These are phyloP conservation scores for Schoenoplectus tabernaemontani DNA, from an alignment of 202 grass and related monocot genomes.

Conservation along the genomic window DNA sequence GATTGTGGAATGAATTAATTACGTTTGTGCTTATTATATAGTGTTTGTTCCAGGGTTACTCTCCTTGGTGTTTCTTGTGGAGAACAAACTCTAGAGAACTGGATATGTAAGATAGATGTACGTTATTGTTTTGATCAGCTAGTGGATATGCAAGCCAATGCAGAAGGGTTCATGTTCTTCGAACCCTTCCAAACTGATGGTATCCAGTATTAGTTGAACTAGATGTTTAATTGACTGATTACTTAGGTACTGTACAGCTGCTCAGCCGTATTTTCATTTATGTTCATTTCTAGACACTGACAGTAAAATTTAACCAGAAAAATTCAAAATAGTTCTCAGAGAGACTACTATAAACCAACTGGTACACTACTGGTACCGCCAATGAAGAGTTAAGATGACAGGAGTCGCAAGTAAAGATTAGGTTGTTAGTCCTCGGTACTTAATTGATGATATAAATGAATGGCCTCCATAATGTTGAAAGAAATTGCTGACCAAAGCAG, in stretches of 20 bases:
- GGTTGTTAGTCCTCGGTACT: not conserved
- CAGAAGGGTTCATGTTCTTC: not conserved
- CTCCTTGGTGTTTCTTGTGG: conserved; percentile 14
- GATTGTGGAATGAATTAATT: not conserved
- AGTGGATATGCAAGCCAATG: not conserved
- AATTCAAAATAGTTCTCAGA: not conserved
- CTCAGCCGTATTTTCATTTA: too few relatives aligned
- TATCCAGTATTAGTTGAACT: not conserved
- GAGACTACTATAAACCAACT: not conserved
- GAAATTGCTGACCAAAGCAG: not conserved
- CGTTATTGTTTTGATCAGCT: not conserved
- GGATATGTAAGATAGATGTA: conserved; percentile 14
- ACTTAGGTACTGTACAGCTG: not conserved
- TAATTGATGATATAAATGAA: not conserved
- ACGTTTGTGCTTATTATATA: conserved; percentile 18
- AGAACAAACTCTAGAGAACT: conserved; percentile 15
- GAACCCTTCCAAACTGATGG: not conserved
- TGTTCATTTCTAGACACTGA: not conserved
- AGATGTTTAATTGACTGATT: not conserved
- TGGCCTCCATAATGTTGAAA: not conserved
- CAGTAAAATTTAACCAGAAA: not conserved
- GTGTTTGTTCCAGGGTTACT: not conserved
- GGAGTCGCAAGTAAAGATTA: not conserved
- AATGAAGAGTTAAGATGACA: not conserved
- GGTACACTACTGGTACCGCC: not conserved